Evolutionary conservation across 1,284 basidiomycete species (phyloP).

Genomic region (Marasmius sp.): DNA sequence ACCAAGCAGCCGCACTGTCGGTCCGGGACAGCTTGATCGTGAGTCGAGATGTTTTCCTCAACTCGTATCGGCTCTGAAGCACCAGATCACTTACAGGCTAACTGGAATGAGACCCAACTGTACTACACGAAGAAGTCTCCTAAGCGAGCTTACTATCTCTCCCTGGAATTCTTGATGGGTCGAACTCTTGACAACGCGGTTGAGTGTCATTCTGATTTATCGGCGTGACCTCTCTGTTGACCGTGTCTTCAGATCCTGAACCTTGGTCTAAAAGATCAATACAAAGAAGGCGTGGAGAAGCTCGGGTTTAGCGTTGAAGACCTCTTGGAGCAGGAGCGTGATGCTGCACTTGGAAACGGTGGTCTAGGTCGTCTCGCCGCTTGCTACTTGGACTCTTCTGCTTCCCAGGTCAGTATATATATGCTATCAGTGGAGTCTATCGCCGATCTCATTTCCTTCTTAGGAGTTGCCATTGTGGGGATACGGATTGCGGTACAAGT

Average conservation of each 20-base stretch:
- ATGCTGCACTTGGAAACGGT: slow-evolving; percentile 87
- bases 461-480: slow-evolving; percentile 74
- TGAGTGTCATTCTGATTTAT: slow-evolving; percentile 17
- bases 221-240: not conserved
- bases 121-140: slow-evolving; percentile 70
- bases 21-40: slow-evolving; percentile 86
- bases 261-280: slow-evolving; percentile 78
- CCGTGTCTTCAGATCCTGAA: slow-evolving; percentile 64
- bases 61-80: not conserved
- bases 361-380: slow-evolving; percentile 91
- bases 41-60: slow-evolving; percentile 18
- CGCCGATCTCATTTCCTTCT: not conserved
- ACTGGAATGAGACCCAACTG: slow-evolving; percentile 80
- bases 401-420: slow-evolving; percentile 62
- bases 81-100: slow-evolving; percentile 43
- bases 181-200: slow-evolving; percentile 83
- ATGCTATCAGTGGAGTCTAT: not conserved
- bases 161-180: slow-evolving; percentile 89
- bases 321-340: slow-evolving; percentile 82
- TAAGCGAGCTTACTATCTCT: slow-evolving; percentile 87
- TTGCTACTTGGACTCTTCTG: slow-evolving; percentile 86
- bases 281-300: slow-evolving; percentile 62
- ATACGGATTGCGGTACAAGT: slow-evolving; percentile 86
- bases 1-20: slow-evolving; percentile 79
- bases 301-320: slow-evolving; percentile 90